phyloP scores from a whole-genome alignment of 768 basidiomycete genomes.

The Lactifluus piperatus region DNA sequence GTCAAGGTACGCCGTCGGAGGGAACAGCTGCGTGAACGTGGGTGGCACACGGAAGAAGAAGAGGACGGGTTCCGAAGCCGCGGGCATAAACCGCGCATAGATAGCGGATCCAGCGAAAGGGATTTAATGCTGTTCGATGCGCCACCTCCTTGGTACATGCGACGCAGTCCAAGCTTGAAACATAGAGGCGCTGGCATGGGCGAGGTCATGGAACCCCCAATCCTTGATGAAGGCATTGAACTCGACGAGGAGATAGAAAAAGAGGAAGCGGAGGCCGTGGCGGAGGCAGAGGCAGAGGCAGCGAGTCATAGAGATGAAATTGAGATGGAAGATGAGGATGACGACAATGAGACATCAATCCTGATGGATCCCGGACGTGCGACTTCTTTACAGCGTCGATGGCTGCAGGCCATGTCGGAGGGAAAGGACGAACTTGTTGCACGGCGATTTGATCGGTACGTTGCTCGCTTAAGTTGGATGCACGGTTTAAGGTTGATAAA shows the following conservation, averaged over 20 bases:
- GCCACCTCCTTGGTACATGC: slow-evolving; percentile 34
- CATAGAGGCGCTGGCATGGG: neutral
- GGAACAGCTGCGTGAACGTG: slow-evolving; percentile 30
- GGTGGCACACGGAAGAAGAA: slow-evolving; percentile 26
- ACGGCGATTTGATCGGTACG: slow-evolving; percentile 72
- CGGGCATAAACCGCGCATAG: neutral
- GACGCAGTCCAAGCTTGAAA: slow-evolving; percentile 34
- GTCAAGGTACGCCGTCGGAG: slow-evolving; percentile 41
- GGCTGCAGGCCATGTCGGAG: slow-evolving; percentile 88
- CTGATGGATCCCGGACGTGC: slow-evolving; percentile 80
- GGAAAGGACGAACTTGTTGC: slow-evolving; percentile 64
- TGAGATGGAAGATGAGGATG: slow-evolving; percentile 34
- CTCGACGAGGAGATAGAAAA: slow-evolving; percentile 25
- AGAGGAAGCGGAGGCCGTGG: slow-evolving; percentile 23
- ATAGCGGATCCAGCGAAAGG: slow-evolving; percentile 4
- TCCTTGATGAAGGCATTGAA: slow-evolving; percentile 28
- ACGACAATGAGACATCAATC: slow-evolving; percentile 49
- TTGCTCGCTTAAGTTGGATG: neutral
- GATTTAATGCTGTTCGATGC: slow-evolving; percentile 12
- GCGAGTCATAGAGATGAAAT: slow-evolving; percentile 31
- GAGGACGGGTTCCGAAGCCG: neutral
- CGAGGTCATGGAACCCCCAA: slow-evolving; percentile 30
- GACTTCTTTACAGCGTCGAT: slow-evolving; percentile 66
- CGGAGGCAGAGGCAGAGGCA: slow-evolving; percentile 23
- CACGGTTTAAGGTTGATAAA: neutral